Base-by-base conservation (phyloP, 202 grass and related monocot species). In the Tripidium arundinaceum region DNA sequence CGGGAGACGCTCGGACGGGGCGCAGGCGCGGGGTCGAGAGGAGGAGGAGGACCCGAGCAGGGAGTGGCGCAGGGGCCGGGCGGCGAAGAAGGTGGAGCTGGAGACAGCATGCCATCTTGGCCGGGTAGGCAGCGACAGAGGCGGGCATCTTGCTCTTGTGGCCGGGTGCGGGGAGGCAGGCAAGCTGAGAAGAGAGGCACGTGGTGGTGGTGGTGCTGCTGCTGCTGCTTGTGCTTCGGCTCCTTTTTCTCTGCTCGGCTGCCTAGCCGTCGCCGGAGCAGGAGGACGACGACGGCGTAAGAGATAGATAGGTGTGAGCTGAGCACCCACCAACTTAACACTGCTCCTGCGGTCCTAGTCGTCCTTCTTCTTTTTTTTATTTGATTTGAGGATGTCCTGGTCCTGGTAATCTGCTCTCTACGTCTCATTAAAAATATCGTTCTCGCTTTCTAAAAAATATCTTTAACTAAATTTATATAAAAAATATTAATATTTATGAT, bases 51-150 rank as follows among this genome's bases (percentile, higher is more conserved):
- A 73, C 19, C 31, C 57, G 42, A 38, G 77, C 21, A 19, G 62
- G 77, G 21, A 65, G 63, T 8, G 62, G 76, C 13, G 37, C 66
- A 38, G 65, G 49, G 26, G n/a, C 39, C 41, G 77, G 63, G 27
- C 70, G 82, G 71, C 77, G 86, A 47, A 80, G 54, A 58, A 57
- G 86, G 70, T 66, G 86, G 58, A 81, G 71, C 86, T 88, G 86
- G 45, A 81, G 86, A 47, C 77, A 88, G 71, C 68, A 50, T 31
- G 40, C 43, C 8, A 11, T 29, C 14, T 16, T 33, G 1, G 15
- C 22, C 1, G 50, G 34, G 26, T 49, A 50, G 54, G 64, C 27
- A 31, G 38, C 74, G 37, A 67, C 4, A 49, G 50, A 38, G 26
- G 65, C 36, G 63, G 77, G 46, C 77, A 79, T 79, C 64, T 54